Base-by-base conservation (phyloP, 106 monocot genomes). In the Hemerocallis citrina region DNA sequence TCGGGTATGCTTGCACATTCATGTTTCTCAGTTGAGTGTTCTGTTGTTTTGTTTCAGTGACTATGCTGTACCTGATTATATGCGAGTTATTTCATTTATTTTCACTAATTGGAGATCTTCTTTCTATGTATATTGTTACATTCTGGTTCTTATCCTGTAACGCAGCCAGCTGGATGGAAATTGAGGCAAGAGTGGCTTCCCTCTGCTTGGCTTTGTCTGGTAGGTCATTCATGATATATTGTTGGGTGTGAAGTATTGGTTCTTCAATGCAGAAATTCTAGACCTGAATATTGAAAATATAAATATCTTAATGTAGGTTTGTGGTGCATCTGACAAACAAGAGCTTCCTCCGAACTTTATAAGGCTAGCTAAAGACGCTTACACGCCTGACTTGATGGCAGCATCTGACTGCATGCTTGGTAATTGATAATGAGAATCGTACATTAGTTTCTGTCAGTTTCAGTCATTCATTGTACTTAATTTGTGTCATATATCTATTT, bases 381-480 rank as follows among this genome's bases (percentile, higher is more conserved):
- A 96, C 47, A 96, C 96, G 50, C 91, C 96, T 81, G 96, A 96
- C 62, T 34, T 91, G 48, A 96, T 96, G 23, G 96, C 96, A 72
- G 96, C 96, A 55, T 87, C 77, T 61, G 96, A 96, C 64, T 96
- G 96, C 72, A 96, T 96, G 96, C 96, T 96, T 67, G 96, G 96
- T 96, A 85, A 66, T 65, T 33, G 44, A 55, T 60, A 27, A 29
- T 17, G 23, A 9, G 34, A 36, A 20, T 30, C 16, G 19, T 27
- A 43, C 13, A 27, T 51, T 36, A 14, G 32, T 23, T 8, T 36
- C 28, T n/a, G 12, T 47, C 46, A 19, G 24, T 63, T 34, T 44
- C 46, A 31, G 17, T 6, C 39, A 31, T n/a, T 13, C 30, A 15
- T 52, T 49, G 3, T 49, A 49, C 2, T 23, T 6, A 1, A 50